Percentiles rank a stretch among this genome's conserved stretches.
Evolutionary conservation across 306 rosid genomes (phyloP).

Genomic region (Quercus rubra): DNA sequence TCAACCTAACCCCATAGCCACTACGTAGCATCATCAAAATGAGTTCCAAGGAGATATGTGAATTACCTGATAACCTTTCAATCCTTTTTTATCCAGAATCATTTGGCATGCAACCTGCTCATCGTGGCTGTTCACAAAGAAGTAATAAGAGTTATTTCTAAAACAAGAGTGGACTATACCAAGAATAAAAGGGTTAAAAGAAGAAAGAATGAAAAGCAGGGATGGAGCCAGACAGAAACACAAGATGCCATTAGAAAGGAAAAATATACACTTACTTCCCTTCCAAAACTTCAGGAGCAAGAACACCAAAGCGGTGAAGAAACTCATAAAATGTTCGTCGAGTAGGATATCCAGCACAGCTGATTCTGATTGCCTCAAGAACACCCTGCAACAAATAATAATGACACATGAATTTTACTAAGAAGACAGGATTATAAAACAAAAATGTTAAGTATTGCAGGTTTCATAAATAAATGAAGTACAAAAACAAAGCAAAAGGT

Average conservation of each 20-base stretch:
- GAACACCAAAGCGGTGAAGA: constrained; percentile 96
- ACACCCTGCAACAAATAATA: constrained; percentile 73
- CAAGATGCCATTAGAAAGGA: not conserved
- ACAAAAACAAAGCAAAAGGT: constrained; percentile 12
- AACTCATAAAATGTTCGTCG: constrained; percentile 94
- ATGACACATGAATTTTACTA: constrained; percentile 23
- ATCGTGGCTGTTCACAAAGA: constrained; percentile 66
- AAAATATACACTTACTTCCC: constrained; percentile 71
- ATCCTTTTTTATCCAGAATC: constrained; percentile 87
- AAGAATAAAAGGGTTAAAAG: not conserved
- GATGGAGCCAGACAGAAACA: constrained; percentile 1
- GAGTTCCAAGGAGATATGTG: constrained; percentile 20
- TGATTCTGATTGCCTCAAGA: constrained; percentile 98
- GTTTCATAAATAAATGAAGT: constrained; percentile 18
- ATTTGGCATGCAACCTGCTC: constrained; percentile 88
- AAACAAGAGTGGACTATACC: not conserved
- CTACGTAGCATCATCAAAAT: constrained; percentile 18
- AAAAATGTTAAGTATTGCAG: not conserved
- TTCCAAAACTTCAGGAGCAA: constrained; percentile 94
- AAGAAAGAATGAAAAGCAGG: not conserved
- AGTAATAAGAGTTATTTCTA: constrained; percentile 14
- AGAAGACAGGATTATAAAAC: constrained; percentile 7
- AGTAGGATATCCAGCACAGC: constrained; percentile 99
- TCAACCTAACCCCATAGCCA: constrained; percentile 8
- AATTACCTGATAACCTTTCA: constrained; percentile 97